Conservation (phyloP, 257 asterid genomes). For the Parsonsia alboflavescens region DNA sequence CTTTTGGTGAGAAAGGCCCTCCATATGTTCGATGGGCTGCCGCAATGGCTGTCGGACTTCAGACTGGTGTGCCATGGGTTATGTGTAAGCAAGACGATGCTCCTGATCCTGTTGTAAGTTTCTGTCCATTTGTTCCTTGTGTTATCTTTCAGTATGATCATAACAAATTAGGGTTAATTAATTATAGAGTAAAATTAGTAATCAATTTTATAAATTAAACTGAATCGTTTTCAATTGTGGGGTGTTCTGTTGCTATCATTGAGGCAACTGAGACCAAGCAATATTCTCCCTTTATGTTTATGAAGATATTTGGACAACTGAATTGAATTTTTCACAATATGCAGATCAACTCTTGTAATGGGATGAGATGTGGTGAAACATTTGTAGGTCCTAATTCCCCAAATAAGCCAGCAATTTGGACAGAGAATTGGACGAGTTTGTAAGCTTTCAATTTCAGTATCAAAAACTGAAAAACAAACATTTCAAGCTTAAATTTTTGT, state of each 20-base stretch:
- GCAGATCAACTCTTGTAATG: conserved; percentile 91
- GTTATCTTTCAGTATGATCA: too few relatives aligned
- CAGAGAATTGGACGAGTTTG: conserved; percentile 96
- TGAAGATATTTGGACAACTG: neutral
- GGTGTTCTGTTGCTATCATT: neutral
- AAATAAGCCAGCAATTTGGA: conserved; percentile 86
- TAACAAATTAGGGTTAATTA: too few relatives aligned
- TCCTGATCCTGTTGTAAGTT: conserved; percentile 74
- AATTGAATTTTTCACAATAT: neutral
- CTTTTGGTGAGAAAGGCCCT: conserved; percentile 47
- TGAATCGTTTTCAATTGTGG: too few relatives aligned
- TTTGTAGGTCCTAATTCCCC: conserved; percentile 89
- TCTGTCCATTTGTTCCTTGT: neutral
- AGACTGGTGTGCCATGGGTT: conserved; percentile 87
- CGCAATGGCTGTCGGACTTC: conserved; percentile 61
- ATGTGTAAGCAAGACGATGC: conserved; percentile 98
- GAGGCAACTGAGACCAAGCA: neutral
- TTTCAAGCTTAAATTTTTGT: neutral
- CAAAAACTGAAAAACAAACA: too few relatives aligned
- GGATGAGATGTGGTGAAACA: conserved; percentile 73
- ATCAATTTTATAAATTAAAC: too few relatives aligned
- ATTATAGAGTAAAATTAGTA: too few relatives aligned
- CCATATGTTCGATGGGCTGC: conserved; percentile 90
- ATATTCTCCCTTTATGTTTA: neutral
- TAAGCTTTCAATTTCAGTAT: too few relatives aligned